A percentile compares a stretch with the other conserved stretches of the same genome.
Conservation (phyloP, 257 asterid genomes). For the Datura wrightii region DNA sequence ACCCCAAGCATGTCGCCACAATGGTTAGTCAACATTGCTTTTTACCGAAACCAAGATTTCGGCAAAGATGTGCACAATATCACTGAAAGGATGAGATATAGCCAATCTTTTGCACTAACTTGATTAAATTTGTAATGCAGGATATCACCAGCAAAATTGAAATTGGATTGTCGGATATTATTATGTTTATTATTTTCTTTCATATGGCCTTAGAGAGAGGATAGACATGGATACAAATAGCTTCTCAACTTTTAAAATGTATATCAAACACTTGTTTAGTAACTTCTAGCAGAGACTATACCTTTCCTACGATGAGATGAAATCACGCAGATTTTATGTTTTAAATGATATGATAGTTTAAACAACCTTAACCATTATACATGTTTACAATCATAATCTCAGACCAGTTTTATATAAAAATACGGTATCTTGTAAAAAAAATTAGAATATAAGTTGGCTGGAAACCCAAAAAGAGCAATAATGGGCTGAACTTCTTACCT, state of each 20-base stretch:
- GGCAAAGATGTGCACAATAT: slow-evolving; percentile 10
- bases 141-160: slow-evolving; percentile 23
- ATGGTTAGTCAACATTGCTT: slow-evolving; percentile 15
- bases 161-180: background rate
- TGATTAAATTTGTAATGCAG: slow-evolving; percentile 19
- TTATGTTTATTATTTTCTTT: slow-evolving; percentile 21
- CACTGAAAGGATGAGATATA: background rate
- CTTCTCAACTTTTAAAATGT: background rate
- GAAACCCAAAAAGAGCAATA: slow-evolving; percentile 18
- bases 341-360: background rate
- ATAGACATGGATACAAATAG: background rate
- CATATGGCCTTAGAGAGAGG: background rate
- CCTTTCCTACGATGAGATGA: background rate
- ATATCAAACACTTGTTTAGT: background rate
- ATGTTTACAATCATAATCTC: slow-evolving; percentile 11
- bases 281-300: slow-evolving; percentile 2
- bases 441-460: slow-evolving; percentile 2
- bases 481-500: slow-evolving; percentile 53
- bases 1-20: slow-evolving; percentile 21
- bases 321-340: background rate
- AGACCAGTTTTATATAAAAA: background rate
- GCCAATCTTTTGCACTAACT: slow-evolving; percentile 16
- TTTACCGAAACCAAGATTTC: background rate
- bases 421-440: background rate
- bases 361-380: background rate